A percentile compares a stretch with the other conserved stretches of the same genome.
phyloP scores from a whole-genome alignment of 164 flowering plant species.

The Litsea cubeba region DNA sequence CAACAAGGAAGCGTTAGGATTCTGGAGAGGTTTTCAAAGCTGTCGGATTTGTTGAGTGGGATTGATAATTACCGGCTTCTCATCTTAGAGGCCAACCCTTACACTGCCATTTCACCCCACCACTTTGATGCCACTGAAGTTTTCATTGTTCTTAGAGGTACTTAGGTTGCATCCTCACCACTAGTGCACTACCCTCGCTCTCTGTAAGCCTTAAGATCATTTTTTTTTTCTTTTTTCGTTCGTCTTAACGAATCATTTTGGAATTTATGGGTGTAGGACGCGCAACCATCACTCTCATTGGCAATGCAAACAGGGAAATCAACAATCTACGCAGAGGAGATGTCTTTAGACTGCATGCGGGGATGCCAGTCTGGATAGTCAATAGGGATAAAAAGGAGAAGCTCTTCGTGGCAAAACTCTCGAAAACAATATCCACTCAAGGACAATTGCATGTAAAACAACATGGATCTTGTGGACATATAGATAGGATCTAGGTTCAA shows the following conservation, averaged over 20 bases:
- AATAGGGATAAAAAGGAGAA: conserved; percentile 20
- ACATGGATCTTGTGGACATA: too few relatives aligned
- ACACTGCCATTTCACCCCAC: conserved; percentile 5
- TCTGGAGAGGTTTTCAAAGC: conserved; percentile 5
- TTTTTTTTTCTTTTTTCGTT: background rate
- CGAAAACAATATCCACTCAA: conserved; percentile 11
- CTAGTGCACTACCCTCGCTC: too few relatives aligned
- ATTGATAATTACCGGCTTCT: conserved; percentile 8
- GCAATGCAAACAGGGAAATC: conserved; percentile 10
- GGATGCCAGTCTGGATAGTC: conserved; percentile 9
- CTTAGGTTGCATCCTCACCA: background rate
- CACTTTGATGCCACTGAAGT: conserved; percentile 13
- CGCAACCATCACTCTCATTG: conserved; percentile 7
- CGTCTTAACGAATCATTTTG: background rate
- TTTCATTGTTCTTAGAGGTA: conserved; percentile 6
- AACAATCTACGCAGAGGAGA: conserved; percentile 21
- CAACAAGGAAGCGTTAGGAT: conserved; percentile 4
- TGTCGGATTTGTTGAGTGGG: conserved; percentile 7
- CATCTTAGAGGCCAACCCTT: conserved; percentile 8
- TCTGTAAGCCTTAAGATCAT: too few relatives aligned
- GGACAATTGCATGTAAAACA: conserved; percentile 13
- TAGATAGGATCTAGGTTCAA: background rate
- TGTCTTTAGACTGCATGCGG: conserved; percentile 16
- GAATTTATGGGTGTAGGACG: conserved; percentile 10
- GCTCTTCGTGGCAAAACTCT: conserved; percentile 10